These are phyloP conservation scores for Lactarius sp. DNA, from an alignment of 768 basidiomycete genomes.

Conservation along the genomic window DNA sequence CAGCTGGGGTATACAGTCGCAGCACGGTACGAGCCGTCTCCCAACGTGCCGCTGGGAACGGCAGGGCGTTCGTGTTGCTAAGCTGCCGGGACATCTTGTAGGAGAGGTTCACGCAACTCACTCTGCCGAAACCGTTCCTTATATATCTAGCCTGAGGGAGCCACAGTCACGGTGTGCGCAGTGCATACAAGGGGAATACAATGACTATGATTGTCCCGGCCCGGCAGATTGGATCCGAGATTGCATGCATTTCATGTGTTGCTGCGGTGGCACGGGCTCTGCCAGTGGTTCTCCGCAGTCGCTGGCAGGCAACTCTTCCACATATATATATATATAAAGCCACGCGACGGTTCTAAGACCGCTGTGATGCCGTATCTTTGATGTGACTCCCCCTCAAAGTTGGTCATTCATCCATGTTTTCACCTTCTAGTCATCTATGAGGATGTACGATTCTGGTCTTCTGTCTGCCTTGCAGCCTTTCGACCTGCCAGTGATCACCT, in stretches of 20 bases:
- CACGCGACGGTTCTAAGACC: not conserved
- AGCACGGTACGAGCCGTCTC: slow-evolving; percentile 20
- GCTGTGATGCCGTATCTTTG: not conserved
- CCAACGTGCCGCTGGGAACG: not conserved
- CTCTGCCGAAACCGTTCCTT: not conserved
- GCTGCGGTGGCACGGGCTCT: slow-evolving; percentile 1
- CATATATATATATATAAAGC: not conserved
- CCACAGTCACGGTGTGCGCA: not conserved
- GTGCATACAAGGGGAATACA: not conserved
- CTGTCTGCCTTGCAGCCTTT: no score
- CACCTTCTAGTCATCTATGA: no score
- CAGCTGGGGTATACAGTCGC: slow-evolving; percentile 12
- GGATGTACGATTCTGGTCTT: no score
- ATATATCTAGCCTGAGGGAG: not conserved
- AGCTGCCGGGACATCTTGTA: not conserved
- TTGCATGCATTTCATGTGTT: not conserved
- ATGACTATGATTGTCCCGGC: no score
- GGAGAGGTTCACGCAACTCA: not conserved
- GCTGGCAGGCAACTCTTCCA: not conserved
- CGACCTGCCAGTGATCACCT: no score
- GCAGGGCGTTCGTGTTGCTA: not conserved
- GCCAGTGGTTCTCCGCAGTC: slow-evolving; percentile 16
- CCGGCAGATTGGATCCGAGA: slow-evolving; percentile 16
- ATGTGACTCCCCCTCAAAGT: not conserved
- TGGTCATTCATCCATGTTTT: no score